A percentile compares a stretch with the other conserved stretches of the same genome.
These are phyloP conservation scores for Ogataea nakhonphanomensis DNA, from an alignment of 805 yeast species.

Conservation along the genomic window DNA sequence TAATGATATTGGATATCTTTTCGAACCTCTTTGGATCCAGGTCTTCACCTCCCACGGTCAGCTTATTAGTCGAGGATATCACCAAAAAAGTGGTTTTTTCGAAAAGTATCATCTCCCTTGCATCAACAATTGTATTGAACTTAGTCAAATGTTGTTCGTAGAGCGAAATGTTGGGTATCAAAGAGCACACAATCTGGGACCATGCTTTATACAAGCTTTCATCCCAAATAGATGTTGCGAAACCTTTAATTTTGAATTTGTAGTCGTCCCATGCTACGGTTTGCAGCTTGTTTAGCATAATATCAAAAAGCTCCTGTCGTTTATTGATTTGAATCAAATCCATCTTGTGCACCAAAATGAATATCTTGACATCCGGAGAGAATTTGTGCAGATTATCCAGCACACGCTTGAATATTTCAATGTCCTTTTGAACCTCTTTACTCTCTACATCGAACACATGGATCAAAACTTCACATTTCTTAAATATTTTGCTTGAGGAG, in stretches of 20 bases:
- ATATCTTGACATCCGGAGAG: conserved; percentile 88
- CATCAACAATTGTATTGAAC: conserved; percentile 71
- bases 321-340: conserved; percentile 87
- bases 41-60: conserved; percentile 12
- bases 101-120: conserved; percentile 86
- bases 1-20: conserved; percentile 88
- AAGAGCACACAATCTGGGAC: conserved; percentile 92
- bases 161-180: conserved; percentile 84
- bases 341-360: conserved; percentile 92
- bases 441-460: conserved; percentile 96
- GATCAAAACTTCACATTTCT: conserved; percentile 91
- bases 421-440: conserved; percentile 87
- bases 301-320: conserved; percentile 74
- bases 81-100: conserved; percentile 91
- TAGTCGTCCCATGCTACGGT: conserved; percentile 63
- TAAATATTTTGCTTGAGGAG: conserved; percentile 87
- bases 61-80: conserved; percentile 54
- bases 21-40: conserved; percentile 93
- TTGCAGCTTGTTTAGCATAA: conserved; percentile 80
- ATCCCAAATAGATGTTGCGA: conserved; percentile 97
- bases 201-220: conserved; percentile 94
- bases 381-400: conserved; percentile 75
- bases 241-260: conserved; percentile 68
- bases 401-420: conserved; percentile 84
- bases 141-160: conserved; percentile 73